Base-by-base conservation (phyloP, 2,329 filamentous ascomycete genomes). In the Pezicula radicicola region DNA sequence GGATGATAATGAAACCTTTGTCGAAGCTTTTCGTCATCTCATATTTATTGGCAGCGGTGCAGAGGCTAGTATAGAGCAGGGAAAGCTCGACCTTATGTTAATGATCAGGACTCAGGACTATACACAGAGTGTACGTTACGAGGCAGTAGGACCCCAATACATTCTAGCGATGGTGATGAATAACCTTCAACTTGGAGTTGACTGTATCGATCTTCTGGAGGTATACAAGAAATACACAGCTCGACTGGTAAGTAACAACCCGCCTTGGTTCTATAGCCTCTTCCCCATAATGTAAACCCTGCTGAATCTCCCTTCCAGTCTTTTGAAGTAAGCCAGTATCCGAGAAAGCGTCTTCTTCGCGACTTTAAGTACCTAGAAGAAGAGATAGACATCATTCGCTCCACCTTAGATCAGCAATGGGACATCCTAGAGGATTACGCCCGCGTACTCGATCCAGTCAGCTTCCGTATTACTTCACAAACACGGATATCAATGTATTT, bases 301-400 rank as follows among this genome's bases (percentile, higher is more conserved):
- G 25, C 25, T 30, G 28, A 27, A 18, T 28, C 9, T 13, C 21
- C 18, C 9, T 10, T 25, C 13, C 25, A 46, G 43, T 4, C 43
- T n/a, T 46, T 46, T n/a, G 3, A 46, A 46, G 43, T 46, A 25
- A 46, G 28, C 43, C 25, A 46, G 28, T 12, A 15, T 18, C 43
- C 43, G 6, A 3, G 7, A 30, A 46, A 46, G 25, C 43, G 28
- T n/a, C 43, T 46, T 2, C 28, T 46, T n/a, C 43, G 43, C 3
- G 43, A 46, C 25, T 27, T 46, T 16, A 35, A 6, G 9, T 13
- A 10, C 21, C 18, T 46, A 9, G 28, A 30, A 13, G 19, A 46
- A 19, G 43, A 46, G 18, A 25, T 46, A 12, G 18, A 3, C 4
- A 16, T 46, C 43, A 46, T 66, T 1, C 15, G 19, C 12, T 12